phyloP scores from a whole-genome alignment of 495 filamentous ascomycete genomes.

The Penicillium simplicissimum region DNA sequence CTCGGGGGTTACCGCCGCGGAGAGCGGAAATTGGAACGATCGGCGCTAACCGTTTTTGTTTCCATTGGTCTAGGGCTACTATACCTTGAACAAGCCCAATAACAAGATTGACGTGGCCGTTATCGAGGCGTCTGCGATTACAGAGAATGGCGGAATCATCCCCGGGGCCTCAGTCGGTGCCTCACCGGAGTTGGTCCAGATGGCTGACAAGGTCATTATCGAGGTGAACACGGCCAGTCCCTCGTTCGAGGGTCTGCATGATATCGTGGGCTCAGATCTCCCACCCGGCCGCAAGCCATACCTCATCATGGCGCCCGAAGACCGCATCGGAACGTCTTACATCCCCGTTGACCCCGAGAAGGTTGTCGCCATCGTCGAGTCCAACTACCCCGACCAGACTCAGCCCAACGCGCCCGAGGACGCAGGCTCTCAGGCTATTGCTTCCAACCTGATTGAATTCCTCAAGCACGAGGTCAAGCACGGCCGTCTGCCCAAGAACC shows the following conservation, averaged over 20 bases:
- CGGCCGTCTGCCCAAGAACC: constrained; percentile 73
- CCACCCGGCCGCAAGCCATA: constrained; percentile 84
- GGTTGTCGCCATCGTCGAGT: constrained; percentile 84
- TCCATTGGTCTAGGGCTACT: constrained; percentile 59
- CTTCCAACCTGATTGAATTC: constrained; percentile 82
- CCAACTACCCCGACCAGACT: constrained; percentile 81
- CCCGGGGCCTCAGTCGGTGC: constrained; percentile 87
- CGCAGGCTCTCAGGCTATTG: constrained; percentile 69
- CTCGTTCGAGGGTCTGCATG: constrained; percentile 85
- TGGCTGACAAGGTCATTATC: constrained; percentile 91
- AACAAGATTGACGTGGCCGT: constrained; percentile 81
- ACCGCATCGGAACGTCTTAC: constrained; percentile 79
- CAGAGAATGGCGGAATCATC: constrained; percentile 89
- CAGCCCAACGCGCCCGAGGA: constrained; percentile 76
- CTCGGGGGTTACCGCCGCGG: constrained; percentile 17
- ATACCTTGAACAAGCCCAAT: constrained; percentile 71
- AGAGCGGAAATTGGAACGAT: constrained; percentile 9
- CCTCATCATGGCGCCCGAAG: constrained; percentile 74
- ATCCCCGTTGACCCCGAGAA: constrained; percentile 90
- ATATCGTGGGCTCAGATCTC: constrained; percentile 84
- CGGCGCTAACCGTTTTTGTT: constrained; percentile 15
- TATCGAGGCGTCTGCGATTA: constrained; percentile 86
- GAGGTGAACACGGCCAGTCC: constrained; percentile 89
- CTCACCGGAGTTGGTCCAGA: constrained; percentile 81
- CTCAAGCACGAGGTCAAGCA: constrained; percentile 76